Evolutionary conservation across 164 flowering plant species (phyloP), one percentile per base, ranked within the genome.

Genomic region (Warburgia ugandensis): DNA sequence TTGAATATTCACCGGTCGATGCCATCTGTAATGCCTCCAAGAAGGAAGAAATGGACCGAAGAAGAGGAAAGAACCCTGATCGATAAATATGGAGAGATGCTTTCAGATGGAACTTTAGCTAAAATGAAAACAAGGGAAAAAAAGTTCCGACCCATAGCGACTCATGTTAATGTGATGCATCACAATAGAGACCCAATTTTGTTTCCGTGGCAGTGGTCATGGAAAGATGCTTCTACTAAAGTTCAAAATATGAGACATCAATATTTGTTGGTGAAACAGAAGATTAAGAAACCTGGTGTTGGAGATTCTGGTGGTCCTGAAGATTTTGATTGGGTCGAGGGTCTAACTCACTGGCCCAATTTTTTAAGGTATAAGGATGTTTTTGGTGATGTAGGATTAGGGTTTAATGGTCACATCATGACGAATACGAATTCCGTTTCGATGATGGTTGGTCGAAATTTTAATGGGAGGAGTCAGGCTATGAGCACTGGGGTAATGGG

Each of bases 191-290:
- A 90, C 62, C 85, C 95, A 1, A 35, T 71, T 0, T 49, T 76
- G 2, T 90, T 65, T 37, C 95, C 94, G 0, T 90, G 91, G 89
- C 83, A 76, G 43, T 90, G 97, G 97, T 68, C 79, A 17, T 90
- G 97, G 97, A 86, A 84, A 48, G 97, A 90, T 62, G 88, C 74
- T 33, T 86, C 94, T 32, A 86, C 88, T 13, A 86, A 90, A 72
- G 95, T 86, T 29, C 97, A 90, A 66, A 90, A 90, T 63, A 90
- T 84, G 95, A 75, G 97, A 67, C 97, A 90, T 59, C 97, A 86
- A 63, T 90, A 90, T 54, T 56, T 76, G 45, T 76, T 84, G 28
- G 97, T 86, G 10, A 86, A 90, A 80, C 97, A 90, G 63, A 90
- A 86, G 79, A 78, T 90, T 29, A 80, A 74, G 68, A 84, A 71